Evolutionary conservation across 139 green algal species (phyloP).

Genomic region (Chlorella sp.): DNA sequence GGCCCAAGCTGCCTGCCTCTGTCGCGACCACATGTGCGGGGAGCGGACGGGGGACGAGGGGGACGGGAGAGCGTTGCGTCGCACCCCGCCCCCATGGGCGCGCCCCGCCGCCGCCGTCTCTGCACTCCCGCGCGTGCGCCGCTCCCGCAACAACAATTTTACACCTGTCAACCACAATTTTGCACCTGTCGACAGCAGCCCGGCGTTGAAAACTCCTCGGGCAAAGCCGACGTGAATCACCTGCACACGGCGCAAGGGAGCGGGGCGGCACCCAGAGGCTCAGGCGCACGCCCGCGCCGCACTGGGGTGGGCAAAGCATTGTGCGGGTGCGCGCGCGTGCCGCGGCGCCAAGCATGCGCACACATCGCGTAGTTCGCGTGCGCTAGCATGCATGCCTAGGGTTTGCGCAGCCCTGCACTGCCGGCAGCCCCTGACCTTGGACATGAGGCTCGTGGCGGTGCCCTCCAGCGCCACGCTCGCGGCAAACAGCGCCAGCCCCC

Average conservation of each 20-base stretch:
- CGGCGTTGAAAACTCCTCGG: conserved; percentile 42
- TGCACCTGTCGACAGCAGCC: neutral
- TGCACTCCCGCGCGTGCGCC: neutral
- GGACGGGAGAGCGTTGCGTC: neutral
- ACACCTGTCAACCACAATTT: neutral
- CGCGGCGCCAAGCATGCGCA: too few relatives aligned
- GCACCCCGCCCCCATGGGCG: too few relatives aligned
- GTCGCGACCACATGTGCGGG: conserved; percentile 52
- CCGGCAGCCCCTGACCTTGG: too few relatives aligned
- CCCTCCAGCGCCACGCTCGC: conserved; percentile 48
- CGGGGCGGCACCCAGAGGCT: too few relatives aligned
- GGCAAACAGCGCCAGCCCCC: conserved; percentile 24
- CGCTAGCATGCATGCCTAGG: too few relatives aligned
- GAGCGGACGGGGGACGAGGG: neutral
- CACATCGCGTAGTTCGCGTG: too few relatives aligned
- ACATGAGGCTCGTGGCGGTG: conserved; percentile 34
- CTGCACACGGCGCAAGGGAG: conserved; percentile 44
- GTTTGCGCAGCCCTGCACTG: too few relatives aligned
- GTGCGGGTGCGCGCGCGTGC: too few relatives aligned
- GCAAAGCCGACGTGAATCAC: conserved; percentile 38
- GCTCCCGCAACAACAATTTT: neutral
- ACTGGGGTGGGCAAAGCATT: too few relatives aligned
- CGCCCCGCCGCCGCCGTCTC: too few relatives aligned
- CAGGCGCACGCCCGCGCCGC: too few relatives aligned
- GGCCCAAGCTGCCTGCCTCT: conserved; percentile 47